Conservation (phyloP, 306 rosid species). For the Quercus cerris region DNA sequence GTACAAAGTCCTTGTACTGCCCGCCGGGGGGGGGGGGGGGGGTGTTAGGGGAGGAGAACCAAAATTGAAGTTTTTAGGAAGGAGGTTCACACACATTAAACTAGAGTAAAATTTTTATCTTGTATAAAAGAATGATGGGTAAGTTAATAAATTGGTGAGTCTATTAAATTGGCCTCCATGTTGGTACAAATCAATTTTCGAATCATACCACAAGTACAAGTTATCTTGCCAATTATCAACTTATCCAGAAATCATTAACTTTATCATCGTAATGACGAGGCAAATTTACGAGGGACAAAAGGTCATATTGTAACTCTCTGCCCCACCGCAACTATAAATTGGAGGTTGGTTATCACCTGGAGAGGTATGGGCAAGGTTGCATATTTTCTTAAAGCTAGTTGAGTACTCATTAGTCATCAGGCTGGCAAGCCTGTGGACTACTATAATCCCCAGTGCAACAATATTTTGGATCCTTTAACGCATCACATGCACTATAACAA, state of each 20-base stretch:
- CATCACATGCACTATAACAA: constrained; percentile 33
- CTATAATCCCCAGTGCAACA: constrained; percentile 19
- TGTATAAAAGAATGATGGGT: too few species aligned
- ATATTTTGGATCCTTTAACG: constrained; percentile 15
- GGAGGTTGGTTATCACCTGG: constrained; percentile 28
- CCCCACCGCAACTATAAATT: constrained; percentile 29
- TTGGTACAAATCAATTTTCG: too few species aligned
- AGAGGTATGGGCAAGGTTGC: constrained; percentile 22
- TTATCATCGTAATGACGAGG: background rate
- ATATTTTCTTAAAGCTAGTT: background rate
- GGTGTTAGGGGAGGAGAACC: rapidly evolving
- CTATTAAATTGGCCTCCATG: too few species aligned
- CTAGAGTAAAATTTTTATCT: too few species aligned
- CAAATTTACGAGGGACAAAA: constrained; percentile 14
- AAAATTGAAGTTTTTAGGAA: too few species aligned
- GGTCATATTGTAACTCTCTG: constrained; percentile 22
- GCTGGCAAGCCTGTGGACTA: constrained; percentile 18
- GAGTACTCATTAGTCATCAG: constrained; percentile 29
- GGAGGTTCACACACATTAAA: too few species aligned
- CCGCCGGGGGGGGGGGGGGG: too few species aligned
- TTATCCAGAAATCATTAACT: too few species aligned
- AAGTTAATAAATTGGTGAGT: too few species aligned
- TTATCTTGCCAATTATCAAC: too few species aligned
- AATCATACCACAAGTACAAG: too few species aligned
- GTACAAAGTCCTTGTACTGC: too few species aligned